These are phyloP conservation scores for Chaetomium sp. DNA, from an alignment of 2,329 filamentous ascomycete genomes.

Conservation along the genomic window DNA sequence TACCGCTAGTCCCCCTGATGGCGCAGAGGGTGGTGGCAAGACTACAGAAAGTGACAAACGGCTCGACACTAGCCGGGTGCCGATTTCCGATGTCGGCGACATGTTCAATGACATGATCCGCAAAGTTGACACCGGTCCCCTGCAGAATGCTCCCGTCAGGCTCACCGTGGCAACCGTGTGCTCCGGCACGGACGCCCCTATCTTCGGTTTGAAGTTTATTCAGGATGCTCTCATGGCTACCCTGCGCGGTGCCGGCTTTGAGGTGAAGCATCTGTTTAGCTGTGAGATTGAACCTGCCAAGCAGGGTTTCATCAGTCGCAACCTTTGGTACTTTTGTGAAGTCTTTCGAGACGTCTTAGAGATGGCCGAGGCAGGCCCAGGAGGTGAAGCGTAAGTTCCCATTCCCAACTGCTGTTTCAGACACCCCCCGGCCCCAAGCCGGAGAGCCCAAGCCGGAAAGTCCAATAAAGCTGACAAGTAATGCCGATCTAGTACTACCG, in stretches of 20 bases:
- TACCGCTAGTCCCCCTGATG: no score
- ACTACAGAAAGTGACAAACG: neutral
- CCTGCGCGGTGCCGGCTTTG: slow-evolving; percentile 31
- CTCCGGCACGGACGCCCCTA: slow-evolving; percentile 69
- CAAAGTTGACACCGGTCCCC: neutral
- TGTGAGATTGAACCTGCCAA: slow-evolving; percentile 59
- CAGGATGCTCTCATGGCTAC: slow-evolving; percentile 33
- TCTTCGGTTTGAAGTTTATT: slow-evolving; percentile 58
- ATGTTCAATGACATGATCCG: slow-evolving; percentile 28
- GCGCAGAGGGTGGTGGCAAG: neutral
- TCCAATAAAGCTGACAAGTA: slow-evolving; percentile 31
- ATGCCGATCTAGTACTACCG: slow-evolving; percentile 47
- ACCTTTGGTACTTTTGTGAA: slow-evolving; percentile 37
- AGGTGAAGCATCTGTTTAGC: slow-evolving; percentile 51
- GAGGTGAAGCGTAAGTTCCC: slow-evolving; percentile 38
- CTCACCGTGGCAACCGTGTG: slow-evolving; percentile 60
- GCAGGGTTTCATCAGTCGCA: slow-evolving; percentile 57
- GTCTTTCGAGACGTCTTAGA: slow-evolving; percentile 56
- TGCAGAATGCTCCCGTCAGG: neutral
- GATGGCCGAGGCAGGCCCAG: slow-evolving; percentile 35
- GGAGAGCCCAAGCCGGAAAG: neutral
- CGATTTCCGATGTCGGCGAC: slow-evolving; percentile 23
- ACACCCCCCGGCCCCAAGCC: neutral
- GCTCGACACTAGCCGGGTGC: slow-evolving; percentile 20
- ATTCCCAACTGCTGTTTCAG: no score